phyloP scores from a whole-genome alignment of 176 grass and related monocot genomes.

The Calamus simplicifolius region DNA sequence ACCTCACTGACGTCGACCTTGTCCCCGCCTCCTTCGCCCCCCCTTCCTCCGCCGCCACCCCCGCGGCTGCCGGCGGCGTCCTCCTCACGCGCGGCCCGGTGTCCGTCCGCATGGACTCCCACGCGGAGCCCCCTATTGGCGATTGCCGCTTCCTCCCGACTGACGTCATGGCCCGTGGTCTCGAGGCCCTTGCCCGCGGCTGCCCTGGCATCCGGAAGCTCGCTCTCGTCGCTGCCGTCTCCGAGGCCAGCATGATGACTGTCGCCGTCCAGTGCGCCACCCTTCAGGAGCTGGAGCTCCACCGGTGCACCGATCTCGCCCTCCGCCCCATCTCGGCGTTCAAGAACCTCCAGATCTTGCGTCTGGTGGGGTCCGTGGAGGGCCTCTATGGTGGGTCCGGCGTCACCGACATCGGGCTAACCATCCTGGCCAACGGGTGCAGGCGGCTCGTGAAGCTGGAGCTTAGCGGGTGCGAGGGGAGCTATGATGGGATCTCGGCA shows the following conservation, averaged over 20 bases:
- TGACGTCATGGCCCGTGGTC: constrained; percentile 45
- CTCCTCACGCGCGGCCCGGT: constrained; percentile 49
- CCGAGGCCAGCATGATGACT: constrained; percentile 57
- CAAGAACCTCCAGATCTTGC: constrained; percentile 78
- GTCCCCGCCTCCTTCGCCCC: constrained; percentile 57
- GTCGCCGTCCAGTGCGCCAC: constrained; percentile 51
- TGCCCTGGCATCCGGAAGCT: constrained; percentile 59
- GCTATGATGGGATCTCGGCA: constrained; percentile 78
- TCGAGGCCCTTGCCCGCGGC: constrained; percentile 38
- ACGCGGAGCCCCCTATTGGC: constrained; percentile 40
- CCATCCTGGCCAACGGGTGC: constrained; percentile 91
- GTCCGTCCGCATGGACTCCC: constrained; percentile 48
- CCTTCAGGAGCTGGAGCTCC: constrained; percentile 79
- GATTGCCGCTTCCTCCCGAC: constrained; percentile 45
- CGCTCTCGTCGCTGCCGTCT: constrained; percentile 34
- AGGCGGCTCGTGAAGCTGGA: constrained; percentile 79
- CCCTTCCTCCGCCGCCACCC: constrained; percentile 8
- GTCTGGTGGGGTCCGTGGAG: constrained; percentile 40
- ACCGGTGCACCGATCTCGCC: constrained; percentile 66
- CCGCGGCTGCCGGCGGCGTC: constrained; percentile 4
- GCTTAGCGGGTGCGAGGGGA: constrained; percentile 73
- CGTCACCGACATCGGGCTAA: constrained; percentile 91
- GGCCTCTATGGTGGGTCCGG: constrained; percentile 50
- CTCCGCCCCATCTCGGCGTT: constrained; percentile 86
- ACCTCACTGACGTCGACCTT: constrained; percentile 70